Conservation (phyloP, 176 grass and related monocot genomes). For the Paspalum notatum region DNA sequence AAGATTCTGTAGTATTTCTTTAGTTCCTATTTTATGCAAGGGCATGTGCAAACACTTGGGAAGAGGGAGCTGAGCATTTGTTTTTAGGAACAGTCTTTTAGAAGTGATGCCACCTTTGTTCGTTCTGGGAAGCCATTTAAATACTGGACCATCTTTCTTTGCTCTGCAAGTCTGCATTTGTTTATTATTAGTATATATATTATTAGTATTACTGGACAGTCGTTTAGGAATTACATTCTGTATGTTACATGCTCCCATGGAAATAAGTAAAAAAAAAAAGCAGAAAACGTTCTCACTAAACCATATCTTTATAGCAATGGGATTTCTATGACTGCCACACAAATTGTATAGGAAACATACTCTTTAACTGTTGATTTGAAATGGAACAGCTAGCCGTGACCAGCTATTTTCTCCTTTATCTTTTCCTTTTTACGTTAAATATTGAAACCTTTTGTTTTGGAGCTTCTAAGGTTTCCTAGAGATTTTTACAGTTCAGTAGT, state of each 20-base stretch:
- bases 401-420: neutral
- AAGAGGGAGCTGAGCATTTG: neutral
- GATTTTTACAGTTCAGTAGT: neutral
- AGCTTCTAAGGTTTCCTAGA: neutral
- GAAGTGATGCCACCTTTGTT: constrained; percentile 11
- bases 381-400: neutral
- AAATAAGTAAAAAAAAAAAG: neutral
- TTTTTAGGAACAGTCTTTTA: constrained; percentile 28
- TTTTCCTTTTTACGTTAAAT: neutral
- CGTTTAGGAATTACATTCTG: neutral
- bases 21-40: constrained; percentile 10
- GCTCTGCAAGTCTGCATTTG: neutral
- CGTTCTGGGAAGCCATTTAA: constrained; percentile 16
- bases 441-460: neutral
- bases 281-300: neutral
- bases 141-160: neutral
- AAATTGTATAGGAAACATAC: neutral
- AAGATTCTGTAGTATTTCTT: neutral
- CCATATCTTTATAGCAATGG: neutral
- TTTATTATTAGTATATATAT: neutral
- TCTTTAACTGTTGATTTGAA: neutral
- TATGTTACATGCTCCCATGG: neutral
- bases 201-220: neutral
- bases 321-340: neutral
- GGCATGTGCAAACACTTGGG: constrained; percentile 30